Evolutionary conservation across 345 rosid genomes (phyloP).

Genomic region (Sonneratia alba): DNA sequence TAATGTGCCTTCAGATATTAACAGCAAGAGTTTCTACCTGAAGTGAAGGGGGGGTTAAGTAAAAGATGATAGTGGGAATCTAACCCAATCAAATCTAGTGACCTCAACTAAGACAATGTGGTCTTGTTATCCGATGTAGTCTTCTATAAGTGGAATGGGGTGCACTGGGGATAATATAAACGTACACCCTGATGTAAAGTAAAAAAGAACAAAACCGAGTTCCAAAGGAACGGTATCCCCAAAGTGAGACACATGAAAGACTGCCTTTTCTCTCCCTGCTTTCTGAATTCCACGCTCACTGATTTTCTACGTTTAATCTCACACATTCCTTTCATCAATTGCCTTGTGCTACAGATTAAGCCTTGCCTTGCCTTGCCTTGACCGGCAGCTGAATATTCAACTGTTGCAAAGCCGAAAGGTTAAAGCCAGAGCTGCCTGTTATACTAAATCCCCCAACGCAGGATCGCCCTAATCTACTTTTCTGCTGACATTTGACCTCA

Average conservation of each 20-base stretch:
- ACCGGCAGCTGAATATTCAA: neutral
- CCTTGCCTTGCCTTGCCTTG: neutral
- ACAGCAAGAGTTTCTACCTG: too few species aligned
- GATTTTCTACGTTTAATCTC: neutral
- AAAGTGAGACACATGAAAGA: neutral
- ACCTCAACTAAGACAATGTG: too few species aligned
- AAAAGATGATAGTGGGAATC: too few species aligned
- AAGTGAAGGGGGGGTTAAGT: too few species aligned
- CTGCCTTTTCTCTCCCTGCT: neutral
- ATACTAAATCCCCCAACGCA: neutral
- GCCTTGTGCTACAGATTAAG: neutral
- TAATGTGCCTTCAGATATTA: too few species aligned
- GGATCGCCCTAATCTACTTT: neutral
- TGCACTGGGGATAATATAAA: neutral
- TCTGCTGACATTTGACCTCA: neutral
- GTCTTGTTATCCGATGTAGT: neutral
- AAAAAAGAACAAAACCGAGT: neutral
- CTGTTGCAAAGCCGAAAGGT: conserved; percentile 1
- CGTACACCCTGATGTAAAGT: neutral
- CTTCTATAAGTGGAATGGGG: neutral
- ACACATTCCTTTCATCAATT: neutral
- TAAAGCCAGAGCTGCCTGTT: neutral
- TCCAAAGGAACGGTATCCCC: neutral
- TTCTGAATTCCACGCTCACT: neutral
- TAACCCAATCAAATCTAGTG: too few species aligned